Evolutionary conservation across 768 basidiomycete genomes (phyloP).

Genomic region (Porpolomopsis calyptriformis): DNA sequence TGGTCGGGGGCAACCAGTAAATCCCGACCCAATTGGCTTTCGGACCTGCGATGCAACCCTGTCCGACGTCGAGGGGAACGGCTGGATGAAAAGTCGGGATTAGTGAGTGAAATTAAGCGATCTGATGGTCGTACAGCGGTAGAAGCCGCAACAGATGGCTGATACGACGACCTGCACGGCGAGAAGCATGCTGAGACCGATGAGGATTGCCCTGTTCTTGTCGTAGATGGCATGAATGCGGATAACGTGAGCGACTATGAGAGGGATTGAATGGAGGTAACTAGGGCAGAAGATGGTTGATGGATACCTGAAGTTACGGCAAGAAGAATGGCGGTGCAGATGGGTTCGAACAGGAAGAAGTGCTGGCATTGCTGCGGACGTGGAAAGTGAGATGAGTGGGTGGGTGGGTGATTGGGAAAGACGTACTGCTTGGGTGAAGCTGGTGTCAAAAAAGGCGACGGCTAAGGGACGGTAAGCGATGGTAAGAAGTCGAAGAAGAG

Average conservation of each 20-base stretch:
- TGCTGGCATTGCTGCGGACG: constrained; percentile 43
- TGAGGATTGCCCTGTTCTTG: constrained; percentile 44
- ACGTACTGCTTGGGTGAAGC: constrained; percentile 44
- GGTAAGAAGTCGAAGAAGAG: neutral
- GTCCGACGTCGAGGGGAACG: constrained; percentile 59
- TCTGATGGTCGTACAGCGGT: constrained; percentile 37
- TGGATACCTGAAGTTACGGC: constrained; percentile 52
- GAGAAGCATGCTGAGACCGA: constrained; percentile 46
- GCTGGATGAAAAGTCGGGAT: constrained; percentile 25
- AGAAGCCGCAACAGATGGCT: constrained; percentile 70
- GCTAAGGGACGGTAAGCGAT: constrained; percentile 30
- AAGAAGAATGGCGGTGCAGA: constrained; percentile 71
- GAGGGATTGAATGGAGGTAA: neutral
- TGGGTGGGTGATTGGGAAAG: constrained; percentile 1
- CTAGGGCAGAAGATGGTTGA: neutral
- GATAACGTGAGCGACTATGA: constrained; percentile 56
- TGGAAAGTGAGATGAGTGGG: constrained; percentile 3
- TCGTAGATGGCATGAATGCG: constrained; percentile 75
- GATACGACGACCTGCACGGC: constrained; percentile 63
- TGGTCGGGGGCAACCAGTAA: constrained; percentile 73
- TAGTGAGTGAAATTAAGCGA: constrained; percentile 1
- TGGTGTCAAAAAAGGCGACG: constrained; percentile 77
- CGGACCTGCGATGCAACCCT: constrained; percentile 82
- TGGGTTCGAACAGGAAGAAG: constrained; percentile 81
- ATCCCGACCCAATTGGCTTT: constrained; percentile 73